Percentiles rank a stretch among this genome's conserved stretches.
Conservation (phyloP, 345 rosid species). For the Melaleuca alternifolia region DNA sequence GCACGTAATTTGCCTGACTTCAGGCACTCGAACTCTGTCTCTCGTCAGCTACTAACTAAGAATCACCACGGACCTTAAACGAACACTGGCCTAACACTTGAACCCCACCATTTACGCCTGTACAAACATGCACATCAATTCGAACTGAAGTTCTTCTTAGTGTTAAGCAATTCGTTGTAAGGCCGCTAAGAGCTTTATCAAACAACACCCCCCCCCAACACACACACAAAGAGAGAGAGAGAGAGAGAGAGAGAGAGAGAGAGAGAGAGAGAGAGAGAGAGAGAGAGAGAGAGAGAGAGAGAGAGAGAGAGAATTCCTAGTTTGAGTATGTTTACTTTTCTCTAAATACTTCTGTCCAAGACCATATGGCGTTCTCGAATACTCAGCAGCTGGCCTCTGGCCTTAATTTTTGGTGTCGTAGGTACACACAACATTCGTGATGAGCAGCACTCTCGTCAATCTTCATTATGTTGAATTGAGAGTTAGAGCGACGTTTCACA, state of each 20-base stretch:
- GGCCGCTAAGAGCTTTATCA: neutral
- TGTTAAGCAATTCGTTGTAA: neutral
- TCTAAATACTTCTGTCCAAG: neutral
- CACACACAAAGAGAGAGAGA: no score
- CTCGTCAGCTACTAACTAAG: neutral
- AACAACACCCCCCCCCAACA: neutral
- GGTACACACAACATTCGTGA: slow-evolving; percentile 20
- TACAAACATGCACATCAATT: neutral
- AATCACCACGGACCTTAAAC: neutral
- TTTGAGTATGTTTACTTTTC: neutral
- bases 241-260: no score
- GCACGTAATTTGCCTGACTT: neutral
- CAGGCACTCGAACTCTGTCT: neutral
- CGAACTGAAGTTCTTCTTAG: neutral
- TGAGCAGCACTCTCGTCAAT: neutral
- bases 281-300: no score
- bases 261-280: no score
- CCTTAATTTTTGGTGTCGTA: slow-evolving; percentile 54
- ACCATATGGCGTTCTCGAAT: slow-evolving; percentile 20
- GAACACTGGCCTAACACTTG: neutral
- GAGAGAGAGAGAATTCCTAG: neutral
- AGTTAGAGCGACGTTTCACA: neutral
- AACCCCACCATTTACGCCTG: neutral
- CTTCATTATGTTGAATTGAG: neutral
- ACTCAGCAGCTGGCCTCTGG: slow-evolving; percentile 28